These are phyloP conservation scores for Rhizoclosmatium sp. DNA, from an alignment of 192 early-diverging fungal species.

Conservation along the genomic window DNA sequence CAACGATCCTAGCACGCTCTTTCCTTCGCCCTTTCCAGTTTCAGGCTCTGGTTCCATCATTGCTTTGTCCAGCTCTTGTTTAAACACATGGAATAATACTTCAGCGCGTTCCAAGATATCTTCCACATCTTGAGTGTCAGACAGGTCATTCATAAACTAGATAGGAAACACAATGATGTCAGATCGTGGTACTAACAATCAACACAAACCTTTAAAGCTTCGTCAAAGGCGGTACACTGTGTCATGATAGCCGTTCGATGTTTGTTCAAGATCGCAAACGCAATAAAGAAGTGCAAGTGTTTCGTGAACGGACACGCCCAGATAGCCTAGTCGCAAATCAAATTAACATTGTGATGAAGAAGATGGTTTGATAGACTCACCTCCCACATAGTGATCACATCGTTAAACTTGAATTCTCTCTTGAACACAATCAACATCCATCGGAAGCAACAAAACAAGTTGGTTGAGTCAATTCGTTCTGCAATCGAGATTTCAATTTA, in stretches of 20 bases:
- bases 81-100: conserved; percentile 55
- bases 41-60: conserved; percentile 4
- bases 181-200: background rate
- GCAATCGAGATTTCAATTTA: background rate
- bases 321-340: conserved; percentile 1
- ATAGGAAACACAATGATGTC: background rate
- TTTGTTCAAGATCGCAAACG: conserved; percentile 92
- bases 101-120: conserved; percentile 48
- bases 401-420: conserved; percentile 91
- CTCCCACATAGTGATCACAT: conserved; percentile 89
- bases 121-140: conserved; percentile 68
- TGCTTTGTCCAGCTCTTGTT: conserved; percentile 30
- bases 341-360: conserved; percentile 32
- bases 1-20: no score
- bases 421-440: conserved; percentile 98
- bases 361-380: no score
- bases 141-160: conserved; percentile 87
- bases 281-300: conserved; percentile 93
- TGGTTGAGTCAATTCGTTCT: conserved; percentile 81
- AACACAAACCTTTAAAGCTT: conserved; percentile 80
- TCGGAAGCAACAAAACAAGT: conserved; percentile 98
- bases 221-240: conserved; percentile 85
- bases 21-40: no score
- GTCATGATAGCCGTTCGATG: conserved; percentile 83
- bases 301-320: conserved; percentile 67